Evolutionary conservation across 179 eudicot genomes (phyloP), one percentile per base, ranked within the genome.

Genomic region (Silene coronaria): DNA sequence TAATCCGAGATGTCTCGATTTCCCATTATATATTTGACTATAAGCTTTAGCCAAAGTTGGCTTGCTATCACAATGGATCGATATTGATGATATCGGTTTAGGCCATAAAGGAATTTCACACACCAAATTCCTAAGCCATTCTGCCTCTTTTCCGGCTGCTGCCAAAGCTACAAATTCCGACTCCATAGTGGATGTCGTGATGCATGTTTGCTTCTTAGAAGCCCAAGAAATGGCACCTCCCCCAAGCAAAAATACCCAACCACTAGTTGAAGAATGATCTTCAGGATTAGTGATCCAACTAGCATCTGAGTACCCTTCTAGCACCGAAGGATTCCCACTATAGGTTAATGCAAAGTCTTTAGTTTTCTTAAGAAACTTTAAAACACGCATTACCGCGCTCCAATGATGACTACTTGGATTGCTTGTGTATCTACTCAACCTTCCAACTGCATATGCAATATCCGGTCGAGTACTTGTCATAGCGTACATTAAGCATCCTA

Each of bases 381-480:
- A 13, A 2, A 48, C 74, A 14, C 62, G 32, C 6, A 19, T 19
- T 4, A 71, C 36, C 9, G 62, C 62, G 14, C 16, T 14, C 62
- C 62, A 69, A 16, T 71, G 74, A 3, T 23, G 12, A 19, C 10
- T 23, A 48, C 38, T 27, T 2, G 42, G 61, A 27, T 48, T 51
- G 3, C 21, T 51, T 6, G 74, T 71, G 16, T 48, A 51, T 26
- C 74, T 26, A 71, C 74, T 71, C 0, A 51, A 26, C 62, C 30
- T 51, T 6, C 62, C 42, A 11, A 71, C 60, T 6, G 62, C 62
- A 53, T 26, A 51, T 14, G 61, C 63, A 5, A 71, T 71, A 71
- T 71, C 74, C 22, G 23, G 74, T 16, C 74, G 27, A 13, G 74
- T 71, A 14, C 74, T 11, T 0, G 42, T 71, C 62, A 71, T 71